Evolutionary conservation across 495 filamentous ascomycete species (phyloP).

Genomic region (Penicillium paxilli): DNA sequence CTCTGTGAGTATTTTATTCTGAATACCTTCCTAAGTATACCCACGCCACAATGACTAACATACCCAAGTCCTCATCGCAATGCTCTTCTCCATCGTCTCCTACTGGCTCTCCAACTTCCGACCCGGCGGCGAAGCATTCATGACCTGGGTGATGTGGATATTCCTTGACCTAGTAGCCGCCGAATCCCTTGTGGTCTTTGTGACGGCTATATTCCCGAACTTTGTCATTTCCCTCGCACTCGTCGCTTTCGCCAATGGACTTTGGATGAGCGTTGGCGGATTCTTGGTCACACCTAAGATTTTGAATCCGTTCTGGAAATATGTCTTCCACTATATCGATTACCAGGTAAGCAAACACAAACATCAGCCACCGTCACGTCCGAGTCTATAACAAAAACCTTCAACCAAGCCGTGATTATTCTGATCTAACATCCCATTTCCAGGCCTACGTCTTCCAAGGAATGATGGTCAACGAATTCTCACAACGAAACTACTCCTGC

Average conservation of each 20-base stretch:
- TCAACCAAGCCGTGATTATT: not conserved
- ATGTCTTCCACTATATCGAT: slow-evolving; percentile 82
- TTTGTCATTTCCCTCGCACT: slow-evolving; percentile 77
- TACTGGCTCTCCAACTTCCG: slow-evolving; percentile 83
- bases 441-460: slow-evolving; percentile 79
- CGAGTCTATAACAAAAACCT: too few relatives aligned
- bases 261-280: slow-evolving; percentile 83
- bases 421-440: not conserved
- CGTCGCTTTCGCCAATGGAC: slow-evolving; percentile 77
- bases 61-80: slow-evolving; percentile 60
- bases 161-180: slow-evolving; percentile 82
- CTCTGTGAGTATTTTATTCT: slow-evolving; percentile 45
- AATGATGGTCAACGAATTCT: slow-evolving; percentile 89
- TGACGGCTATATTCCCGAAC: slow-evolving; percentile 69
- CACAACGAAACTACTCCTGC: slow-evolving; percentile 60
- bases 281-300: slow-evolving; percentile 72
- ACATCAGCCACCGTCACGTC: not conserved
- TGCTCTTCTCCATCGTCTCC: slow-evolving; percentile 70
- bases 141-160: slow-evolving; percentile 81
- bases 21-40: not conserved
- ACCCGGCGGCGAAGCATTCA: slow-evolving; percentile 63
- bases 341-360: slow-evolving; percentile 54
- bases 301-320: slow-evolving; percentile 80
- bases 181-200: slow-evolving; percentile 75
- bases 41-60: too few relatives aligned